Conservation (phyloP, 352 stramenopile species). For the Pythium apleroticum region DNA sequence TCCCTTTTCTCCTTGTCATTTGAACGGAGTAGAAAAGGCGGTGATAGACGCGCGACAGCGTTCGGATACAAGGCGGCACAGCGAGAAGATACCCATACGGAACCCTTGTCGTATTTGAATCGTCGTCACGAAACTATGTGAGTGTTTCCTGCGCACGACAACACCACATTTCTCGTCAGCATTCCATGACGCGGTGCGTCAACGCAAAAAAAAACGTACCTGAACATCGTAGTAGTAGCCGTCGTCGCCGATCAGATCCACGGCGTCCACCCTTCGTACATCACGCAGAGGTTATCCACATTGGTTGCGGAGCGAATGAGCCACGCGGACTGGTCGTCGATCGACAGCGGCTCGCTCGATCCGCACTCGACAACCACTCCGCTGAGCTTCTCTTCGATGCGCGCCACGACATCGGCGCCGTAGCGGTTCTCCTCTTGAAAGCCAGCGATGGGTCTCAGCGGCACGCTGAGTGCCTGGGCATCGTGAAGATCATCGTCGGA, state of each 20-base stretch:
- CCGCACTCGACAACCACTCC: conserved; percentile 43
- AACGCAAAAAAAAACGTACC: not conserved
- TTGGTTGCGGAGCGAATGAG: conserved; percentile 78
- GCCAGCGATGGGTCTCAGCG: conserved; percentile 14
- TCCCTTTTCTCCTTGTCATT: too few relatives aligned
- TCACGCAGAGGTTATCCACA: conserved; percentile 81
- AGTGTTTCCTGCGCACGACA: not conserved
- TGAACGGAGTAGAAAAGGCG: too few relatives aligned
- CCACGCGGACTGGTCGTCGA: conserved; percentile 78
- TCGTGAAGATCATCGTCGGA: conserved; percentile 10
- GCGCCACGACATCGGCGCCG: conserved; percentile 65
- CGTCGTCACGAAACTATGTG: not conserved
- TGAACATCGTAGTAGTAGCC: not conserved
- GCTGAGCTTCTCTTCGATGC: conserved; percentile 75
- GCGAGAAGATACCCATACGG: too few relatives aligned
- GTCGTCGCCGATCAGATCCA: conserved; percentile 65
- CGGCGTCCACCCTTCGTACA: conserved; percentile 90
- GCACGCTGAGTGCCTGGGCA: not conserved
- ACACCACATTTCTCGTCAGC: not conserved
- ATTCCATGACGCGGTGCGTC: too few relatives aligned
- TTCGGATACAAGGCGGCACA: too few relatives aligned
- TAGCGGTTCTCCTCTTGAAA: conserved; percentile 44
- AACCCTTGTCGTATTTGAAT: too few relatives aligned
- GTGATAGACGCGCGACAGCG: too few relatives aligned
- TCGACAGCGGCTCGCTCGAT: conserved; percentile 40